A percentile compares a stretch with the other conserved stretches of the same genome.
These are phyloP conservation scores for Fusarium liriodendri DNA, from an alignment of 2,329 filamentous ascomycete species.

Conservation along the genomic window DNA sequence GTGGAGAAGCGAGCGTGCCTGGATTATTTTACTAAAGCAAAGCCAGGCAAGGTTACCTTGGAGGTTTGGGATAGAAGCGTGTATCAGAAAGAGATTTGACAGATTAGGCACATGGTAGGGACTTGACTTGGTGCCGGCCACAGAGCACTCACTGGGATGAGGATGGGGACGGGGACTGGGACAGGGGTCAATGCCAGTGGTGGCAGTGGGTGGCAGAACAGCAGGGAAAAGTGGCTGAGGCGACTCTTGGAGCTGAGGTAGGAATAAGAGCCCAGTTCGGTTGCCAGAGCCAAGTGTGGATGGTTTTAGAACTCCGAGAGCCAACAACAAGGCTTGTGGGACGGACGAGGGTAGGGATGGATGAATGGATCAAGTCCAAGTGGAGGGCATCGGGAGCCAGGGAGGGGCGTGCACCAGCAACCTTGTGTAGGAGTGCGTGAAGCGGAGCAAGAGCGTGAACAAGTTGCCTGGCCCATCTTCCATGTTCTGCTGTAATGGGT, in stretches of 20 bases:
- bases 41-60: constrained; percentile 19
- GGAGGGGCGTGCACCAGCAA: constrained; percentile 35
- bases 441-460: constrained; percentile 3
- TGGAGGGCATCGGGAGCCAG: constrained; percentile 39
- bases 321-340: constrained; percentile 41
- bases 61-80: constrained; percentile 45
- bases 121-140: constrained; percentile 15
- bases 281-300: constrained; percentile 24
- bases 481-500: constrained; percentile 4
- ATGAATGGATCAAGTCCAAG: constrained; percentile 38
- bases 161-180: constrained; percentile 18
- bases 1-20: constrained; percentile 57
- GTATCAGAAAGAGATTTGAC: constrained; percentile 57
- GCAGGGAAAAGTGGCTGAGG: constrained; percentile 35
- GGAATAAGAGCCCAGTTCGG: constrained; percentile 9
- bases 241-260: constrained; percentile 16
- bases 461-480: constrained; percentile 7
- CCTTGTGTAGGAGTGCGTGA: constrained; percentile 10
- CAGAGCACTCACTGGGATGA: constrained; percentile 19
- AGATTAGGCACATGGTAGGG: constrained; percentile 28
- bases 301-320: constrained; percentile 28
- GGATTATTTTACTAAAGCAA: constrained; percentile 56
- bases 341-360: constrained; percentile 30
- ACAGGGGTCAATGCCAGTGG: constrained; percentile 6
- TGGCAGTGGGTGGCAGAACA: constrained; percentile 19